A percentile compares a stretch with the other conserved stretches of the same genome.
These are phyloP conservation scores for Santalum album DNA, from an alignment of 164 flowering plant genomes.

Conservation along the genomic window DNA sequence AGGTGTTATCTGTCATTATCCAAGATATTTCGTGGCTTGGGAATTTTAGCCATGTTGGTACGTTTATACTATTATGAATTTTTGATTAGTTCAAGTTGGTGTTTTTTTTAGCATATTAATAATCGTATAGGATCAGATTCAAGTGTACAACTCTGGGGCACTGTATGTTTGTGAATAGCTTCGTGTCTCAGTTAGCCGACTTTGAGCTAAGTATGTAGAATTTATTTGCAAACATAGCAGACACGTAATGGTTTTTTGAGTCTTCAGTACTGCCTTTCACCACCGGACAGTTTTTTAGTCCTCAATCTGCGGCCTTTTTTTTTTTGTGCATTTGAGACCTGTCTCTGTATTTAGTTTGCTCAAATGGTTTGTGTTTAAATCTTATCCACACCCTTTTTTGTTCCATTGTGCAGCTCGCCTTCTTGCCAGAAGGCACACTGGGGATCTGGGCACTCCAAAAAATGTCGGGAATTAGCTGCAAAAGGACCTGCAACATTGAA, in stretches of 20 bases:
- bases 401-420: constrained; percentile 36
- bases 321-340: too few species aligned
- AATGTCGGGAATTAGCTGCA: constrained; percentile 39
- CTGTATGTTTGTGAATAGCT: too few species aligned
- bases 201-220: neutral
- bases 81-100: too few species aligned
- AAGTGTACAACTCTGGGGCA: too few species aligned
- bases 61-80: too few species aligned
- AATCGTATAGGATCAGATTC: too few species aligned
- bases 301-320: neutral
- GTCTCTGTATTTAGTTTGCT: neutral
- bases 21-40: too few species aligned
- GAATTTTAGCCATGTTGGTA: too few species aligned
- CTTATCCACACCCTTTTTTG: neutral
- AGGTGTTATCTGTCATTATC: too few species aligned
- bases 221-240: neutral
- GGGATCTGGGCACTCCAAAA: constrained; percentile 51
- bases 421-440: constrained; percentile 66
- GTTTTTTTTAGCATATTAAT: too few species aligned
- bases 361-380: neutral
- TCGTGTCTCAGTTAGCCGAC: too few species aligned
- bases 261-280: neutral
- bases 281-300: neutral
- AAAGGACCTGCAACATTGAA: constrained; percentile 4
- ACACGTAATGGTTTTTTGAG: neutral